Conservation (phyloP, 805 yeast species). For the Brettanomyces anomalus region DNA sequence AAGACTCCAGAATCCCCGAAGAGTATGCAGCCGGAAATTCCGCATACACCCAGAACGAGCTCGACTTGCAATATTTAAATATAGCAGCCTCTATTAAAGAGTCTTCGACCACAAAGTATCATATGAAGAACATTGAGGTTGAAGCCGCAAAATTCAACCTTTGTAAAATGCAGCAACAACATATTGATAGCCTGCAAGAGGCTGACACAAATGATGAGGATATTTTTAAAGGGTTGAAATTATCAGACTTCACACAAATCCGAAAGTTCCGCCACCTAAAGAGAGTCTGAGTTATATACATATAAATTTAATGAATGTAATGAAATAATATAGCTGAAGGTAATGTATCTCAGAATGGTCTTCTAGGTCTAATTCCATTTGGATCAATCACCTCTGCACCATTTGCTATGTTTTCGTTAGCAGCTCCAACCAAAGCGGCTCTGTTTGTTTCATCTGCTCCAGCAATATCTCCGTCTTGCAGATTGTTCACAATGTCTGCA, state of each 20-base stretch:
- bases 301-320: not conserved
- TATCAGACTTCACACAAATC: constrained; percentile 12
- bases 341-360: not conserved
- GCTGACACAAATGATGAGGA: constrained; percentile 5
- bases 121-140: not conserved
- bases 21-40: not conserved
- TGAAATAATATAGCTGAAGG: not conserved
- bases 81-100: not conserved
- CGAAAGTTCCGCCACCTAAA: constrained; percentile 7
- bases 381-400: not conserved
- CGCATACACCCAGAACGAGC: constrained; percentile 3
- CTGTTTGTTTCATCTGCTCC: not conserved
- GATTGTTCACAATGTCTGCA: not conserved
- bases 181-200: not conserved
- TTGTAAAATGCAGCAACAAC: not conserved
- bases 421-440: not conserved
- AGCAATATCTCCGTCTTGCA: no score
- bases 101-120: not conserved
- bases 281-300: not conserved
- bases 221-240: constrained; percentile 14
- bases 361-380: not conserved
- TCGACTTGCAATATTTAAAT: constrained; percentile 1
- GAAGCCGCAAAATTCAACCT: not conserved
- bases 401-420: not conserved
- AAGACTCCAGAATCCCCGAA: not conserved